Percentiles rank a stretch among this genome's conserved stretches.
These are phyloP conservation scores for Uronychia binucleata DNA, from an alignment of 73 alveolate genomes.

Conservation along the genomic window DNA sequence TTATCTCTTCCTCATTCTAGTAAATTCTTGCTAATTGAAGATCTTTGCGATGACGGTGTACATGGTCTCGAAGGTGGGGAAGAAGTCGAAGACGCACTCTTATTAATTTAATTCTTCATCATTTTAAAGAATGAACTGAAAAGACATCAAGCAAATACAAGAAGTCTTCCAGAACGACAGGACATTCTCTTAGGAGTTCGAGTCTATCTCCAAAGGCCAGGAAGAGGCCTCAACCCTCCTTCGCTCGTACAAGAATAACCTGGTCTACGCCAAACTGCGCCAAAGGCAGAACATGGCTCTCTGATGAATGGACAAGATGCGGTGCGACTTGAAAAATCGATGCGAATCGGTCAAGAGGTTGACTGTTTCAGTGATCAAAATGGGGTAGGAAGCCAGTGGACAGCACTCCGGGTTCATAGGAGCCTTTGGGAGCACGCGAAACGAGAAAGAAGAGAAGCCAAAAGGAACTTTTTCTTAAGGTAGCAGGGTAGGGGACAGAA, in stretches of 20 bases:
- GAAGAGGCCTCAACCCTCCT: background rate
- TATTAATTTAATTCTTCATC: too few species aligned
- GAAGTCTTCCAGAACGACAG: background rate
- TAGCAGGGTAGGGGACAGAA: too few species aligned
- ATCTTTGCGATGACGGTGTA: too few species aligned
- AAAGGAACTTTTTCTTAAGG: too few species aligned
- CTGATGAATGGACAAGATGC: background rate
- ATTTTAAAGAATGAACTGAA: too few species aligned
- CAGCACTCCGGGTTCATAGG: too few species aligned
- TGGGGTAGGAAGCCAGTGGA: background rate
- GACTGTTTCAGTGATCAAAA: background rate
- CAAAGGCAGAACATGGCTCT: background rate
- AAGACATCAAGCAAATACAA: too few species aligned
- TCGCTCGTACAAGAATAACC: background rate
- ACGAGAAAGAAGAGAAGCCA: background rate
- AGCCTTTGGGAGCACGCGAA: too few species aligned
- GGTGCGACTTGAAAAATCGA: background rate
- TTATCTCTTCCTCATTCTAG: too few species aligned
- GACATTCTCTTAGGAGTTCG: background rate
- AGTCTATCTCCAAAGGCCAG: background rate
- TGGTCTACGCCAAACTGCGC: background rate
- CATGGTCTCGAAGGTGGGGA: too few species aligned
- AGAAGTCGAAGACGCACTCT: too few species aligned
- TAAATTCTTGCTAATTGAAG: too few species aligned
- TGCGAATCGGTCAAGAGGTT: background rate